A percentile compares a stretch with the other conserved stretches of the same genome.
Conservation (phyloP, 2,329 filamentous ascomycete genomes). For the Beauveria caledonica region DNA sequence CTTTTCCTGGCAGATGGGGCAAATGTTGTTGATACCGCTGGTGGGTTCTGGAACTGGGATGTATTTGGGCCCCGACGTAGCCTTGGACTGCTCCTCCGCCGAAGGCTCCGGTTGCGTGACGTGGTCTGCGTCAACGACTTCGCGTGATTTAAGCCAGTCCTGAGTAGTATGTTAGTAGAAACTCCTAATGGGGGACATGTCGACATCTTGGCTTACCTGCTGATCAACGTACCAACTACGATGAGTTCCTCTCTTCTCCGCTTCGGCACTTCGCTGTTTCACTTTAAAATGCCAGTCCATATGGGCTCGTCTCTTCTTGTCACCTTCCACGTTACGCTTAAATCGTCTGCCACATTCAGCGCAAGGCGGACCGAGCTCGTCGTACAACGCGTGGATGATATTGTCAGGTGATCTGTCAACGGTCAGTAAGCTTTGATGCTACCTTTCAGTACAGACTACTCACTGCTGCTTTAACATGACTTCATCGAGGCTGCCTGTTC, state of each 20-base stretch:
- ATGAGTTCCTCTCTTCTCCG: slow-evolving; percentile 77
- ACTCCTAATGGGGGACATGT: background rate
- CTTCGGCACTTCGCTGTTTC: slow-evolving; percentile 80
- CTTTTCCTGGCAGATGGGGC: slow-evolving; percentile 90
- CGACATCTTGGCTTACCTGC: slow-evolving; percentile 45
- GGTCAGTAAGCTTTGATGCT: slow-evolving; percentile 12
- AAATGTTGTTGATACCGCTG: slow-evolving; percentile 65
- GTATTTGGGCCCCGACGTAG: slow-evolving; percentile 53
- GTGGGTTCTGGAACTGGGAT: slow-evolving; percentile 78
- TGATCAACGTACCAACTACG: slow-evolving; percentile 94
- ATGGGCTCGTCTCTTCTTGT: slow-evolving; percentile 79
- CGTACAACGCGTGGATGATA: slow-evolving; percentile 67
- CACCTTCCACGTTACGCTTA: slow-evolving; percentile 65
- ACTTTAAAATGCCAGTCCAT: slow-evolving; percentile 98
- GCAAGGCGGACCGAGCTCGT: slow-evolving; percentile 77
- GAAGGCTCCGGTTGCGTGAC: slow-evolving; percentile 25
- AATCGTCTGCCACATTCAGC: slow-evolving; percentile 89
- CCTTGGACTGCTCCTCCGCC: slow-evolving; percentile 35
- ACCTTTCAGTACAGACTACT: slow-evolving; percentile 22
- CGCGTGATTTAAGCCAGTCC: slow-evolving; percentile 86
- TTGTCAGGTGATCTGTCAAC: slow-evolving; percentile 52
- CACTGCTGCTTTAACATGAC: slow-evolving; percentile 64
- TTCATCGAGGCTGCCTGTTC: slow-evolving; percentile 33
- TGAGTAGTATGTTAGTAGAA: slow-evolving; percentile 29
- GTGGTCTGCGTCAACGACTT: slow-evolving; percentile 62